phyloP scores from a whole-genome alignment of 257 asterid species.

The Thymus mandschuricus region DNA sequence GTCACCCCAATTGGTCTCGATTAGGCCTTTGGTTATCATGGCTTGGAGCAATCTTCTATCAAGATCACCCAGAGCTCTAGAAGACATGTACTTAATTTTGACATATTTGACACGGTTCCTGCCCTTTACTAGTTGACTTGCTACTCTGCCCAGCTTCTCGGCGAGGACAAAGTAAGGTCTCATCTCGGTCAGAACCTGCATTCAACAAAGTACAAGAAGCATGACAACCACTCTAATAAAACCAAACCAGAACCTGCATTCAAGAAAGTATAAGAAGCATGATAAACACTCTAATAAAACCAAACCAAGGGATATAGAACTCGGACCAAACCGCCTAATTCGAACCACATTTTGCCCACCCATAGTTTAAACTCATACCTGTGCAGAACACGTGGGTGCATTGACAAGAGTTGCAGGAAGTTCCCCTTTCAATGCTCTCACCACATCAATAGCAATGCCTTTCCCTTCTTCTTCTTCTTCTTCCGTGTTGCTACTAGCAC shows the following conservation, averaged over 20 bases:
- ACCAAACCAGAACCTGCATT: too few relatives aligned
- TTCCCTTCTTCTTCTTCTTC: too few relatives aligned
- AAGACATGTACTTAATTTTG: slow-evolving; percentile 75
- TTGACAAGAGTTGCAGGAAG: slow-evolving; percentile 96
- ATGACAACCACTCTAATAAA: too few relatives aligned
- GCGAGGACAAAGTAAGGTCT: slow-evolving; percentile 84
- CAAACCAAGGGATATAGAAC: too few relatives aligned
- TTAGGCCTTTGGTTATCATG: slow-evolving; percentile 91
- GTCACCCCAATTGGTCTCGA: slow-evolving; percentile 81
- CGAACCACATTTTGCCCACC: too few relatives aligned
- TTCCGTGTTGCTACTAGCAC: too few relatives aligned
- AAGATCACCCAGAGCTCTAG: slow-evolving; percentile 56
- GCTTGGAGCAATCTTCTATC: slow-evolving; percentile 92
- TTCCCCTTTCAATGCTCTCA: slow-evolving; percentile 75
- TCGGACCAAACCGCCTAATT: too few relatives aligned
- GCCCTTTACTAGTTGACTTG: slow-evolving; percentile 89
- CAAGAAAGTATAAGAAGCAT: too few relatives aligned
- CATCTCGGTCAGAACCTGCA: slow-evolving; percentile 81
- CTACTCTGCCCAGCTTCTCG: slow-evolving; percentile 94
- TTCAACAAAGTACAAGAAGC: neutral
- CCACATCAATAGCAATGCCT: slow-evolving; percentile 66
- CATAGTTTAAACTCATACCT: slow-evolving; percentile 46
- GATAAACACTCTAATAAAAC: too few relatives aligned
- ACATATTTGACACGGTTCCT: slow-evolving; percentile 79
- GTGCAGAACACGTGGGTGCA: slow-evolving; percentile 96